Conservation (phyloP, 768 basidiomycete genomes). For the Auricularia heimuer region DNA sequence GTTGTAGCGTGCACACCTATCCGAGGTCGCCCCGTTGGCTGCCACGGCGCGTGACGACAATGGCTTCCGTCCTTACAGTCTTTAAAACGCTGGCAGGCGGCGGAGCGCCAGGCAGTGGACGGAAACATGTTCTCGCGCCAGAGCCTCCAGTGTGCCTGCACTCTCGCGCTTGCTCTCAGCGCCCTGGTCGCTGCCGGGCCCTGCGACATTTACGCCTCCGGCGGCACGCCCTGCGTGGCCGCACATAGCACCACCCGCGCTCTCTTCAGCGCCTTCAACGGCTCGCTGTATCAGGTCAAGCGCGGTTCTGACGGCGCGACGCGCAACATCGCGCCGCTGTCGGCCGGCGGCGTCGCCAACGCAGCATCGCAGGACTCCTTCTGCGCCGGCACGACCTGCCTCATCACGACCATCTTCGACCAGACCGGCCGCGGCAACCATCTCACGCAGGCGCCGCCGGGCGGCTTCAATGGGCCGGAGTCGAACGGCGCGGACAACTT, state of each 20-base stretch:
- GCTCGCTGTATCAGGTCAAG: background rate
- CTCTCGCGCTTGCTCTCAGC: background rate
- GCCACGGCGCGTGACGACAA: background rate
- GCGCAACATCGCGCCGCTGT: background rate
- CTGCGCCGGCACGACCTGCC: background rate
- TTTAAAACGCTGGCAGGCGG: background rate
- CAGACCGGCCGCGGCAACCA: slow-evolving; percentile 1
- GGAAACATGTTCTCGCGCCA: background rate
- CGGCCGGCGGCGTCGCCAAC: background rate
- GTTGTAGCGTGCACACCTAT: background rate
- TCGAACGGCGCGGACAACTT: background rate
- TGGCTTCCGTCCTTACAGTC: background rate
- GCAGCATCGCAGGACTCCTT: background rate
- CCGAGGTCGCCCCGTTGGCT: background rate
- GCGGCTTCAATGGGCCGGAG: background rate
- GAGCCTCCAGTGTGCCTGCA: slow-evolving; percentile 1
- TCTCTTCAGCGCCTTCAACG: background rate
- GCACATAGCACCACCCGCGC: background rate
- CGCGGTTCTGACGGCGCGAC: background rate
- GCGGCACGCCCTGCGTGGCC: background rate
- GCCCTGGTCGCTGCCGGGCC: background rate
- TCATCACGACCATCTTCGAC: slow-evolving; percentile 1
- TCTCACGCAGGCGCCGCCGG: background rate
- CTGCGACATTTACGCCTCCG: slow-evolving; percentile 1
- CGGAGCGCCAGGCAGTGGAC: background rate